Base-by-base conservation (phyloP, 2,329 filamentous ascomycete species). In the Penicillium freii region DNA sequence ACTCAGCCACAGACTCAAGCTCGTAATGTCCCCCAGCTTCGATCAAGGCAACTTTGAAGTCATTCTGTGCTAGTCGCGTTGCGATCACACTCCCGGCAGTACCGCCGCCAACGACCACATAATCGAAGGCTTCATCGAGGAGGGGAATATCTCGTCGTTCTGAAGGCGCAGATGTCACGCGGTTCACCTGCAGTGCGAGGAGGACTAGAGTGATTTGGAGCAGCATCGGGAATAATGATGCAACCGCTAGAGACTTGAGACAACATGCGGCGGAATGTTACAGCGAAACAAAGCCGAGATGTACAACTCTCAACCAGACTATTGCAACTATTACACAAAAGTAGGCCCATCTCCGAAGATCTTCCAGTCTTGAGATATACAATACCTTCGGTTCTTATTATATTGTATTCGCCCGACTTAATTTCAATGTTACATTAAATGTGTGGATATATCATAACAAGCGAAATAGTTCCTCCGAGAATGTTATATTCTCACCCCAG, bases 1-100 rank as follows among this genome's bases (percentile, higher is more conserved):
- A 47, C 5, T 48, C 62, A 3, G 62, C 62, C 9, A 65, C 10
- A 8, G 64, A 66, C 25, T 57, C 45, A 1, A 59, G 1, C 40
- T 74, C 69, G n/a, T 73, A 74, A 13, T 60, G 45, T 1, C 55
- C 60, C 2, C 69, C 71, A 2, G 69, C 70, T 47, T 73, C 71
- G 3, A 72, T 54, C 13, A 73, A 50, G 0, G 69, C 70, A 3
- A 72, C 70, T 8, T 53, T 58, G 23, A 65, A 60, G 3, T 49
- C 47, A 4, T 61, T 56, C 50, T 70, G 53, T 3, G 70, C 69
- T 10, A 71, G 55, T 27, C 66, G 62, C 3, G 62, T 67, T 9
- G 67, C 69, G 8, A 71, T 56, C 6, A 61, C 57, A 38, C 52
- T 61, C 5, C 71, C 71, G 5, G 62, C 62, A 0, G 68, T 69